Conservation (phyloP, 2,329 filamentous ascomycete genomes). For the Alternaria postmessia region DNA sequence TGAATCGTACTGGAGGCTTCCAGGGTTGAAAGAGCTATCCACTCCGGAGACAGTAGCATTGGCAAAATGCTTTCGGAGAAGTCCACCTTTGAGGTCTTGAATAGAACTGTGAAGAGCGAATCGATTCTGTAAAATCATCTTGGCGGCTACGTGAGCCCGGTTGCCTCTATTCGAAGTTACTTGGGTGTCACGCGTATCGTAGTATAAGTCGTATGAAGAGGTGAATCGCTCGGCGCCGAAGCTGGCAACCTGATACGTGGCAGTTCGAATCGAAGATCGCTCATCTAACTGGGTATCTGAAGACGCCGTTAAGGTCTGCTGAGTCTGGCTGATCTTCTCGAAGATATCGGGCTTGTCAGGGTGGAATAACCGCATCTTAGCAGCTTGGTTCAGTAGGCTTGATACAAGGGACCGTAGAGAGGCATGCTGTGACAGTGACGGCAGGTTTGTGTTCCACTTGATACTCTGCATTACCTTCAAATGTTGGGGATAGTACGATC, state of each 20-base stretch:
- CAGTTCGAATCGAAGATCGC: slow-evolving; percentile 42
- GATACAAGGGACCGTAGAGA: slow-evolving; percentile 31
- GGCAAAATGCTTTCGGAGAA: slow-evolving; percentile 18
- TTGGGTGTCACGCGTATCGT: slow-evolving; percentile 27
- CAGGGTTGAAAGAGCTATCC: neutral
- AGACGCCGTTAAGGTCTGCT: neutral
- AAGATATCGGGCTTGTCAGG: slow-evolving; percentile 5
- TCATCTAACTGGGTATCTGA: slow-evolving; percentile 27
- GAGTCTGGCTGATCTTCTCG: slow-evolving; percentile 3
- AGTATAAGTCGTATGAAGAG: slow-evolving; percentile 26
- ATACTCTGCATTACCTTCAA: slow-evolving; percentile 55
- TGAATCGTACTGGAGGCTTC: slow-evolving; percentile 28
- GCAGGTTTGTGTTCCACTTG: slow-evolving; percentile 53
- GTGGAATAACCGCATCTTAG: slow-evolving; percentile 26
- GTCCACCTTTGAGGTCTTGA: neutral
- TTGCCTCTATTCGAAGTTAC: slow-evolving; percentile 13
- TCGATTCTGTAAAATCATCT: slow-evolving; percentile 26
- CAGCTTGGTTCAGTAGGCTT: slow-evolving; percentile 36
- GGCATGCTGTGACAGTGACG: slow-evolving; percentile 44
- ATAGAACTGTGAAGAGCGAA: slow-evolving; percentile 19
- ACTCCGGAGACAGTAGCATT: slow-evolving; percentile 11
- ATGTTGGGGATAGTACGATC: slow-evolving; percentile 56
- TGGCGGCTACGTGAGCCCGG: slow-evolving; percentile 22
- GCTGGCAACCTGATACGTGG: slow-evolving; percentile 36
- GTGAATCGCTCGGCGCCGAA: slow-evolving; percentile 47